These are phyloP conservation scores for Hortiboletus campestris DNA, from an alignment of 768 basidiomycete genomes.

Conservation along the genomic window DNA sequence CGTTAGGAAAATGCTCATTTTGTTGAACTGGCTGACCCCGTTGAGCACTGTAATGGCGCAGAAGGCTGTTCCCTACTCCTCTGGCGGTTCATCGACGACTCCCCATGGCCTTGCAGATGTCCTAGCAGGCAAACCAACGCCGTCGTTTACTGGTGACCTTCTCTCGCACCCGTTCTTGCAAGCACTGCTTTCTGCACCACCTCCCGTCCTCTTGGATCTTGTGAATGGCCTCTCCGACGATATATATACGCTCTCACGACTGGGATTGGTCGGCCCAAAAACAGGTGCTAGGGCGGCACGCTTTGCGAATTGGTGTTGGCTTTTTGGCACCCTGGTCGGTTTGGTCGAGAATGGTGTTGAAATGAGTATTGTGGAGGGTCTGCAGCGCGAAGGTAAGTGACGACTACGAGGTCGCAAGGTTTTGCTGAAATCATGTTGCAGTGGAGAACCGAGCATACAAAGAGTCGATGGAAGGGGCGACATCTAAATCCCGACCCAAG, in stretches of 20 bases:
- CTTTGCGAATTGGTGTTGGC: constrained; percentile 87
- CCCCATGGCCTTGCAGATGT: constrained; percentile 23
- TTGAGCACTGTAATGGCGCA: constrained; percentile 69
- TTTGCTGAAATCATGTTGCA: constrained; percentile 27
- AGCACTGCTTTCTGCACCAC: constrained; percentile 73
- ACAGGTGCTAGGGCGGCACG: constrained; percentile 68
- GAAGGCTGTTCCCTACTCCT: constrained; percentile 61
- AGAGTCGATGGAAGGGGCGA: constrained; percentile 70
- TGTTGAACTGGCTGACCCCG: constrained; percentile 85
- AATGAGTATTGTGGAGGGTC: constrained; percentile 61
- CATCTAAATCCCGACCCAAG: constrained; percentile 65
- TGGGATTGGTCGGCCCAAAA: constrained; percentile 66
- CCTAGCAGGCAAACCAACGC: constrained; percentile 1
- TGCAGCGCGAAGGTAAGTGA: constrained; percentile 58
- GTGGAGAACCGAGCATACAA: constrained; percentile 72
- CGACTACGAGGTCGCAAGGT: neutral
- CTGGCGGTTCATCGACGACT: constrained; percentile 27
- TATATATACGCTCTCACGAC: constrained; percentile 66
- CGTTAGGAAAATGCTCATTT: constrained; percentile 66
- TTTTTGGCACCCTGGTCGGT: constrained; percentile 73
- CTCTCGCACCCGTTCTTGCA: constrained; percentile 65
- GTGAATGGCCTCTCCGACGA: constrained; percentile 76
- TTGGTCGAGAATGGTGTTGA: constrained; percentile 85
- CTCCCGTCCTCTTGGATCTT: constrained; percentile 78
- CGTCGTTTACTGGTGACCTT: constrained; percentile 19